These are phyloP conservation scores for Polygonum maritimum DNA, from an alignment of 148 eudicot genomes.

Conservation along the genomic window DNA sequence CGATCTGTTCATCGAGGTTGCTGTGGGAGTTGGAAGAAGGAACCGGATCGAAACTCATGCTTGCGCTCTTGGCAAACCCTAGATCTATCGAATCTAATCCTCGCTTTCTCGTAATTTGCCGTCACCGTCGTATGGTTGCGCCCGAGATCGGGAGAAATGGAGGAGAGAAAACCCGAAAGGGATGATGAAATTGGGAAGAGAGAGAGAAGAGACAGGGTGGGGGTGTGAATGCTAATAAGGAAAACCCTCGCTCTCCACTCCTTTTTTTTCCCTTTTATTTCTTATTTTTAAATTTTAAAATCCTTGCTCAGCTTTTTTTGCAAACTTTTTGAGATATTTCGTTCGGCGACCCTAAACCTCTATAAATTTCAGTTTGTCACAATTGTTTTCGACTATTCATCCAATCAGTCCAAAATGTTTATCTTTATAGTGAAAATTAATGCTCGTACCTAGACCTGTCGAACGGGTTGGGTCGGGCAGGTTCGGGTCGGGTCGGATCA, in stretches of 20 bases:
- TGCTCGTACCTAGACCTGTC: too few species aligned
- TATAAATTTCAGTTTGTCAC: not conserved
- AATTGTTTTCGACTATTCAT: not conserved
- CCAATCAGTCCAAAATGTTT: not conserved
- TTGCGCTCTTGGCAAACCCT: constrained; percentile 17
- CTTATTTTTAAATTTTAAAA: not conserved
- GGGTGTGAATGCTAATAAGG: constrained; percentile 18
- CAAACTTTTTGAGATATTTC: not conserved
- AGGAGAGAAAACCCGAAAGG: constrained; percentile 7
- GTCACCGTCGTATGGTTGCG: constrained; percentile 16
- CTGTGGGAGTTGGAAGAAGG: constrained; percentile 48
- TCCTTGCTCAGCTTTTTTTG: not conserved
- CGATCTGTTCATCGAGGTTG: constrained; percentile 75
- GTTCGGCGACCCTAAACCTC: not conserved
- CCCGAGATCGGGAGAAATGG: constrained; percentile 6
- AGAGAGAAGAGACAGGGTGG: constrained; percentile 3
- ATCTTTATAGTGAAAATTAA: not conserved
- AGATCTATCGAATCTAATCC: not conserved
- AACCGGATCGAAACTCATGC: constrained; percentile 72
- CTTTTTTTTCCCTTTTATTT: not conserved
- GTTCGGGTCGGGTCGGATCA: too few species aligned
- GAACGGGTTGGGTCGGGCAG: too few species aligned
- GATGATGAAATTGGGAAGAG: constrained; percentile 9
- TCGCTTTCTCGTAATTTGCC: not conserved
- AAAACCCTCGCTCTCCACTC: constrained; percentile 26